These are phyloP conservation scores for Sphagnum contortum DNA, from an alignment of 225 moss, liverwort and hornwort species.

Conservation along the genomic window DNA sequence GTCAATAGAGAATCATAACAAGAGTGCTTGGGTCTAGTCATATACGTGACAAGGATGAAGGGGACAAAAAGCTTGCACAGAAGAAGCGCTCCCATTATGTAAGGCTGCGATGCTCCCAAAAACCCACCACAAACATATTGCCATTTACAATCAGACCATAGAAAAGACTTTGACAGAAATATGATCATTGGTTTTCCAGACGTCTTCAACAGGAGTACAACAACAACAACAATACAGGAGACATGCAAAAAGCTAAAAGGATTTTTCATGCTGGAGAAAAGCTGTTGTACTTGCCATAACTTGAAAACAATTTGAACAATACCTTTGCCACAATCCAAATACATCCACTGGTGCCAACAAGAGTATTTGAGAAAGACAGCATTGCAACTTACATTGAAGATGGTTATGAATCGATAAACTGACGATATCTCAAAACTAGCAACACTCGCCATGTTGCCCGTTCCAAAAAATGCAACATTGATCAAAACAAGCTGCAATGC, in stretches of 20 bases:
- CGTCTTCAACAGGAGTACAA: too few relatives aligned
- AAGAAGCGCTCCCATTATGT: conserved; percentile 86
- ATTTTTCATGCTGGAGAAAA: too few relatives aligned
- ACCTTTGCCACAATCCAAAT: too few relatives aligned
- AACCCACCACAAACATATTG: not conserved
- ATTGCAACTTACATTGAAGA: conserved; percentile 63
- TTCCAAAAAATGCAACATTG: conserved; percentile 95
- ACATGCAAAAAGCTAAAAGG: too few relatives aligned
- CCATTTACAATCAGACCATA: too few relatives aligned
- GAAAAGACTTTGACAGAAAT: too few relatives aligned
- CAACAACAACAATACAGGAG: too few relatives aligned
- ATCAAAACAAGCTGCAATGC: conserved; percentile 72
- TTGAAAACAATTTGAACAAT: too few relatives aligned
- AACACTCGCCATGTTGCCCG: conserved; percentile 93
- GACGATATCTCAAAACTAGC: conserved; percentile 99
- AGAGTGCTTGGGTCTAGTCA: not conserved
- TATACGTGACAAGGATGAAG: conserved; percentile 93
- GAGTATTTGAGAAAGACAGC: not conserved
- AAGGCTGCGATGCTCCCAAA: conserved; percentile 43
- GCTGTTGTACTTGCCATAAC: too few relatives aligned
- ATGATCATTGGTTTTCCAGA: too few relatives aligned
- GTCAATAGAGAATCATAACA: too few relatives aligned
- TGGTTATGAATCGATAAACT: conserved; percentile 94
- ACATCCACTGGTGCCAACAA: too few relatives aligned
- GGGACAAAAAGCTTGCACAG: conserved; percentile 93